phyloP scores from a whole-genome alignment of 2,329 filamentous ascomycete genomes.

The Fusarium sp. region DNA sequence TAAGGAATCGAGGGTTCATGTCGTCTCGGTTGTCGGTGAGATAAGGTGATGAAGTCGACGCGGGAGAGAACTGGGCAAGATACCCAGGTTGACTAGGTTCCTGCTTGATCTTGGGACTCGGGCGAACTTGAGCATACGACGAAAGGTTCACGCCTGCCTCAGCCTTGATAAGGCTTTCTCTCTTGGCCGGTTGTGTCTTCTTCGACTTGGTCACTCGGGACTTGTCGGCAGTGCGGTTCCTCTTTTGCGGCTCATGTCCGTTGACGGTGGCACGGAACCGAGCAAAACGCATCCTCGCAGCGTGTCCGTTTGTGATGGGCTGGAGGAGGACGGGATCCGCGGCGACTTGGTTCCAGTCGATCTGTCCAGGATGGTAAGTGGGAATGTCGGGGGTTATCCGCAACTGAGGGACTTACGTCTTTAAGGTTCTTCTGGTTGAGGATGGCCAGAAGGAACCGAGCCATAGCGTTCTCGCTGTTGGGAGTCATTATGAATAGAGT shows the following conservation, averaged over 20 bases:
- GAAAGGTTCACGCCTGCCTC: slow-evolving; percentile 50
- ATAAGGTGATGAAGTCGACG: slow-evolving; percentile 54
- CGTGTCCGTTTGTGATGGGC: slow-evolving; percentile 70
- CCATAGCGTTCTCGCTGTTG: slow-evolving; percentile 68
- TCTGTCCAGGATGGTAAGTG: slow-evolving; percentile 54
- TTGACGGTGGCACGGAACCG: slow-evolving; percentile 63
- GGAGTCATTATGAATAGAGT: slow-evolving; percentile 59
- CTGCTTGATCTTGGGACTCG: slow-evolving; percentile 51
- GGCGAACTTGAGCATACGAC: slow-evolving; percentile 47
- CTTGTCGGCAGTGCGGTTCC: slow-evolving; percentile 58
- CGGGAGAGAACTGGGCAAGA: slow-evolving; percentile 52
- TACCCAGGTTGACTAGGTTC: slow-evolving; percentile 50
- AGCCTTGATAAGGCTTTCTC: slow-evolving; percentile 55
- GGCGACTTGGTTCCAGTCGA: slow-evolving; percentile 70
- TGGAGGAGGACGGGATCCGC: slow-evolving; percentile 64
- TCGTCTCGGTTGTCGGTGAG: slow-evolving; percentile 51
- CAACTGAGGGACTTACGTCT: slow-evolving; percentile 60
- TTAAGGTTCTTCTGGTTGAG: slow-evolving; percentile 70
- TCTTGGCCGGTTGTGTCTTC: slow-evolving; percentile 49
- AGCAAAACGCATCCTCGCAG: slow-evolving; percentile 70
- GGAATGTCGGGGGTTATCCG: neutral
- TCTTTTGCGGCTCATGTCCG: slow-evolving; percentile 61
- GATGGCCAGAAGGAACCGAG: slow-evolving; percentile 70
- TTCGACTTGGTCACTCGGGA: slow-evolving; percentile 60
- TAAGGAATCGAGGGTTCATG: slow-evolving; percentile 59